phyloP scores from a whole-genome alignment of 2,329 filamentous ascomycete species.

The Neopestalotiopsis clavispora region DNA sequence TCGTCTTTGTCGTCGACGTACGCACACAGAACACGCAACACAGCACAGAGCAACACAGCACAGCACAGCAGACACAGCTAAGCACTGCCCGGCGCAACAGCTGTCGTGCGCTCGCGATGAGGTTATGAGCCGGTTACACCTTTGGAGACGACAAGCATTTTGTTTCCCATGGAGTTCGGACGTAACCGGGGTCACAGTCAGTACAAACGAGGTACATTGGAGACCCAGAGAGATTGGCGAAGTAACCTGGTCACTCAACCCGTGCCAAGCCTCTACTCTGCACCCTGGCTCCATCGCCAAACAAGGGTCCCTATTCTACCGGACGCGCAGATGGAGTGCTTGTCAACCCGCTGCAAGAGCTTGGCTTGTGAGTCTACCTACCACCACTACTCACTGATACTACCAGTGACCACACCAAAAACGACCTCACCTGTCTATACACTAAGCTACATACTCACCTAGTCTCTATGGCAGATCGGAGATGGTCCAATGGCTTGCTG shows the following conservation, averaged over 20 bases:
- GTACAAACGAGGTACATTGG: conserved; percentile 7
- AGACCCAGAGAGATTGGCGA: conserved; percentile 11
- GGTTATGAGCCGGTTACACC: conserved; percentile 16
- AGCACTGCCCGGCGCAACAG: conserved; percentile 10
- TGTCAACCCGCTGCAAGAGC: conserved; percentile 5
- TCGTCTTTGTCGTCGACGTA: conserved; percentile 17
- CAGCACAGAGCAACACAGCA: background rate
- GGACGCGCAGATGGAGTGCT: background rate
- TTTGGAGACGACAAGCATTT: conserved; percentile 6
- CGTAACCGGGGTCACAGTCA: conserved; percentile 15
- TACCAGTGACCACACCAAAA: background rate
- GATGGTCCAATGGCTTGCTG: conserved; percentile 26
- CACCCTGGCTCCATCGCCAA: conserved; percentile 5
- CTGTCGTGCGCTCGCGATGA: conserved; percentile 9
- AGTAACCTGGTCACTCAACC: conserved; percentile 9
- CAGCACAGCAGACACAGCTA: conserved; percentile 29
- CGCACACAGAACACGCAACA: background rate
- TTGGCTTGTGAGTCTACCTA: background rate
- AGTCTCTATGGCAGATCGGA: conserved; percentile 2
- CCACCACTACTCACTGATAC: background rate
- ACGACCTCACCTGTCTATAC: too few species aligned
- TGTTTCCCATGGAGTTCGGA: conserved; percentile 11
- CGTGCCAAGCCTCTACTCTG: background rate
- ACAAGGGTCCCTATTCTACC: background rate
- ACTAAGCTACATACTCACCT: background rate